A percentile compares a stretch with the other conserved stretches of the same genome.
Conservation (phyloP, 2,329 filamentous ascomycete species). For the Calonectria multiphialidica region DNA sequence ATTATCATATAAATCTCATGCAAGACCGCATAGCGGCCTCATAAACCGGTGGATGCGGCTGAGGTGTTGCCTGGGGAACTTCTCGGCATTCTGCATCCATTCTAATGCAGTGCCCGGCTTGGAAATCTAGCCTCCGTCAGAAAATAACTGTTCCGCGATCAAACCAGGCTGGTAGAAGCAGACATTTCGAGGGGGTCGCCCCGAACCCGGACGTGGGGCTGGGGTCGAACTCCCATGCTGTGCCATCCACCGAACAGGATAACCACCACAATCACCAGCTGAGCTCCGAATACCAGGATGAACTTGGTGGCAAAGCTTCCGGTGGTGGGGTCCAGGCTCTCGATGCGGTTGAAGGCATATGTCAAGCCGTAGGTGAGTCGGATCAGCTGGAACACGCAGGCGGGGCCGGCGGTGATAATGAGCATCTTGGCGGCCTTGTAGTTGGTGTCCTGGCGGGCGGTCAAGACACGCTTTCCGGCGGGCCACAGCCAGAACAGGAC, state of each 20-base stretch:
- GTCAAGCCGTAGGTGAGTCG: constrained; percentile 22
- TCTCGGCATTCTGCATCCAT: not conserved
- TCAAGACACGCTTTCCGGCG: constrained; percentile 6
- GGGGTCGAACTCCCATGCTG: not conserved
- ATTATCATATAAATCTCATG: not conserved
- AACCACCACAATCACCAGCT: constrained; percentile 9
- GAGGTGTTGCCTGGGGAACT: not conserved
- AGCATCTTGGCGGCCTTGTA: constrained; percentile 16
- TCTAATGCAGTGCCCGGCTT: not conserved
- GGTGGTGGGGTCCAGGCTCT: constrained; percentile 9
- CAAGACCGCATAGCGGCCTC: not conserved
- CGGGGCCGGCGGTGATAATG: constrained; percentile 13
- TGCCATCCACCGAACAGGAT: constrained; percentile 23
- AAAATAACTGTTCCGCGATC: not conserved
- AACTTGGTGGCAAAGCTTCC: constrained; percentile 18
- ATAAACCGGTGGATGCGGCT: not conserved
- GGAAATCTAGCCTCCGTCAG: not conserved
- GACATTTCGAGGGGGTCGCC: constrained; percentile 4
- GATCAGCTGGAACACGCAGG: constrained; percentile 14
- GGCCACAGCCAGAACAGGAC: constrained; percentile 17
- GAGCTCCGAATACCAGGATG: constrained; percentile 12
- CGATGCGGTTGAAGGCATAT: constrained; percentile 3
- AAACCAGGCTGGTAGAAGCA: not conserved
- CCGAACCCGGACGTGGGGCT: constrained; percentile 4
- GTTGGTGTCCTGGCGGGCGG: constrained; percentile 10